Conservation (phyloP, 352 stramenopile genomes). For the Pythium folliculosum region DNA sequence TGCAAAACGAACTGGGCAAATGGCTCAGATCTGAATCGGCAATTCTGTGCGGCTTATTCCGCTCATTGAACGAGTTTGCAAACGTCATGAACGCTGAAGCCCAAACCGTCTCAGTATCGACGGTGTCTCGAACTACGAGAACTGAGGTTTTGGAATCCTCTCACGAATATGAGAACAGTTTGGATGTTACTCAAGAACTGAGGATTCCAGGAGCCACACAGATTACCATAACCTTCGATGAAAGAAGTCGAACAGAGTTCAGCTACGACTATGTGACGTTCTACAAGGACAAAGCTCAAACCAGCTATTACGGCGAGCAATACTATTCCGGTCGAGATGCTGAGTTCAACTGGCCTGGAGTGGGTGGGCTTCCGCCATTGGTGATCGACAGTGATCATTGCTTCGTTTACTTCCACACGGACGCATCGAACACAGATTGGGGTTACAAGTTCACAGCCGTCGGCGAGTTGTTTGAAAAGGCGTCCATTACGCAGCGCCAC, state of each 20-base stretch:
- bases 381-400: conserved; percentile 79
- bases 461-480: conserved; percentile 67
- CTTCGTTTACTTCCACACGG: conserved; percentile 84
- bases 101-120: conserved; percentile 40
- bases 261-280: conserved; percentile 92
- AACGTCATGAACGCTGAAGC: conserved; percentile 31
- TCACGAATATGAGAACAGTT: conserved; percentile 83
- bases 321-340: conserved; percentile 78
- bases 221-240: conserved; percentile 86
- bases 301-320: conserved; percentile 61
- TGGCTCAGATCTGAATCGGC: conserved; percentile 28
- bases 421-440: conserved; percentile 86
- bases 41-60: conserved; percentile 38
- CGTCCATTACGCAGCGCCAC: conserved; percentile 52
- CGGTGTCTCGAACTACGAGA: conserved; percentile 47
- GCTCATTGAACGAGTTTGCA: conserved; percentile 37
- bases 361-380: conserved; percentile 60
- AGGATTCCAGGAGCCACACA: conserved; percentile 66
- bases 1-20: conserved; percentile 6
- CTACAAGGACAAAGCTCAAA: conserved; percentile 64
- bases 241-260: conserved; percentile 72
- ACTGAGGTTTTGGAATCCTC: conserved; percentile 71
- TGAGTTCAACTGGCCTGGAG: conserved; percentile 81
- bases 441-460: conserved; percentile 75
- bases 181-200: conserved; percentile 70